A percentile compares a stretch with the other conserved stretches of the same genome.
Evolutionary conservation across 805 yeast genomes (phyloP).

Genomic region (Saccharomyces kudriavzevii): DNA sequence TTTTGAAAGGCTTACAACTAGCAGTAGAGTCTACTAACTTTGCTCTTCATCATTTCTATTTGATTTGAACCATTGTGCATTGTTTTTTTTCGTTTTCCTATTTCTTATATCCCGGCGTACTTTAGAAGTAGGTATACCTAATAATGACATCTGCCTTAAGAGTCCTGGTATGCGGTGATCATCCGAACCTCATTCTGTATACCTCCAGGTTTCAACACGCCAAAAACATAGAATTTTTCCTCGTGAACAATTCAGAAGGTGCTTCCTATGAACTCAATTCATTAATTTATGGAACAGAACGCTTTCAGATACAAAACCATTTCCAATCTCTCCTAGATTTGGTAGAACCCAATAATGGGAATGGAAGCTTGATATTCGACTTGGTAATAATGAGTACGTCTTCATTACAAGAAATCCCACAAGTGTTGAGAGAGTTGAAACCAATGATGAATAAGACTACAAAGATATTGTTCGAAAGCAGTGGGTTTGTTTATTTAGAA

Average conservation of each 20-base stretch:
- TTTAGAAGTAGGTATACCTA: neutral
- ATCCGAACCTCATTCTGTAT: conserved; percentile 21
- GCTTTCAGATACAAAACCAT: conserved; percentile 15
- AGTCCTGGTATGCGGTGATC: conserved; percentile 17
- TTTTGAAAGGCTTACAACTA: neutral
- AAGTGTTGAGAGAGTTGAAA: conserved; percentile 31
- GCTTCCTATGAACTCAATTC: conserved; percentile 12
- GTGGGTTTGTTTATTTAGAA: conserved; percentile 62
- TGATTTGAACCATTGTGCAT: neutral
- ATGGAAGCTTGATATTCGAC: conserved; percentile 28
- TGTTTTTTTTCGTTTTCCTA: neutral
- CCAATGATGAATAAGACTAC: conserved; percentile 35
- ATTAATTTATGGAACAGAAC: conserved; percentile 10
- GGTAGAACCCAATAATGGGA: neutral
- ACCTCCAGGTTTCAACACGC: conserved; percentile 19
- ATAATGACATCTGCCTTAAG: conserved; percentile 5
- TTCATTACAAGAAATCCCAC: conserved; percentile 42
- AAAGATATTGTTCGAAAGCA: conserved; percentile 51
- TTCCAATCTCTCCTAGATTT: conserved; percentile 20
- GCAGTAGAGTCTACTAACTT: neutral
- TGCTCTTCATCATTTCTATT: neutral
- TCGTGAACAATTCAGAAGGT: conserved; percentile 18
- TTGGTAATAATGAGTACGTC: conserved; percentile 38
- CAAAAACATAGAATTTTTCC: conserved; percentile 13
- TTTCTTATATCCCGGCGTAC: neutral